These are phyloP conservation scores for Tuber calosporum DNA, from an alignment of 495 filamentous ascomycete genomes.

Conservation along the genomic window DNA sequence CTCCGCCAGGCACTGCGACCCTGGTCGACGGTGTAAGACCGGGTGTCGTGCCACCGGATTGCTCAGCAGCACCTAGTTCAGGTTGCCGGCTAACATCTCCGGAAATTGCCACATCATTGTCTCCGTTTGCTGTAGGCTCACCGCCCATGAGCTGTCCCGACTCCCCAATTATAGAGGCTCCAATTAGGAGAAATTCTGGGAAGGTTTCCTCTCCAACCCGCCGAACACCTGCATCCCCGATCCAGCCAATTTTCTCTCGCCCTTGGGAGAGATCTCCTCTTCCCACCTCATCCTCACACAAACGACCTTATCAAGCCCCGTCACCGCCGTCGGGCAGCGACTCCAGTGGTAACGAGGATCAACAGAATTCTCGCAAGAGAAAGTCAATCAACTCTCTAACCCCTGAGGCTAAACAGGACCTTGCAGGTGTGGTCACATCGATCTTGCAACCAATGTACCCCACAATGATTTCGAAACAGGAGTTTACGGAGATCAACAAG, in stretches of 20 bases:
- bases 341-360: conserved; percentile 16
- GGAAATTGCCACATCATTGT: not conserved
- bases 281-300: conserved; percentile 6
- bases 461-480: conserved; percentile 32
- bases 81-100: not conserved
- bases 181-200: not conserved
- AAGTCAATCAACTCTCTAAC: conserved; percentile 21
- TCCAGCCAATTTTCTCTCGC: conserved; percentile 10
- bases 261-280: conserved; percentile 2
- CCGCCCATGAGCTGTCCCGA: conserved; percentile 23
- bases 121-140: conserved; percentile 9
- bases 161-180: conserved; percentile 11
- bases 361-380: conserved; percentile 10
- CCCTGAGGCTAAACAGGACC: conserved; percentile 28
- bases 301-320: conserved; percentile 2
- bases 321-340: conserved; percentile 38
- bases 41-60: not conserved
- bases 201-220: not conserved
- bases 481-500: conserved; percentile 40
- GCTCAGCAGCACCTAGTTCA: not conserved
- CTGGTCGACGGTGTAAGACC: not conserved
- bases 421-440: conserved; percentile 33
- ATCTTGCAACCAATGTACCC: conserved; percentile 35
- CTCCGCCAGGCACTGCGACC: not conserved
- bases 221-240: not conserved